Conservation (phyloP, 2,329 filamentous ascomycete genomes). For the Sarocladium strictum region DNA sequence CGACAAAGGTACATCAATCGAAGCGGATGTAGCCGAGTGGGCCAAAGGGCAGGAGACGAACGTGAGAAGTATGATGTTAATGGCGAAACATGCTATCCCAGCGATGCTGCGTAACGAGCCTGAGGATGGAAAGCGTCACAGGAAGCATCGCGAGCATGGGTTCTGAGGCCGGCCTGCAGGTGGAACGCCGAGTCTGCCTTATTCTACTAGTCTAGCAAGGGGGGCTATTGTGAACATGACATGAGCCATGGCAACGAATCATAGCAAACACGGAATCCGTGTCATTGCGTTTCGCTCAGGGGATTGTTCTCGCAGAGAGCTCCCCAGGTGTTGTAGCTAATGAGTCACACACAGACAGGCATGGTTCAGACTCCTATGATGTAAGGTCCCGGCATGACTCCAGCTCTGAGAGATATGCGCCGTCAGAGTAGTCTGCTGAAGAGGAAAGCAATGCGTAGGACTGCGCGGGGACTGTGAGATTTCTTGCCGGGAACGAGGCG, state of each 20-base stretch:
- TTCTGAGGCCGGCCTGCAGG: conserved; percentile 50
- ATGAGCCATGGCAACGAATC: conserved; percentile 44
- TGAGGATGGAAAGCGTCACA: conserved; percentile 27
- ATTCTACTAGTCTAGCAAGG: conserved; percentile 42
- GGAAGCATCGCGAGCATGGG: conserved; percentile 58
- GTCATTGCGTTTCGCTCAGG: conserved; percentile 45
- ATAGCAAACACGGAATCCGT: conserved; percentile 37
- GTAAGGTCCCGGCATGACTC: conserved; percentile 31
- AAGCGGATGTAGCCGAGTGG: conserved; percentile 55
- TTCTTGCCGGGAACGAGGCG: conserved; percentile 33
- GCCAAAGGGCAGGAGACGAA: conserved; percentile 53
- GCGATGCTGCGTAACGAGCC: conserved; percentile 48
- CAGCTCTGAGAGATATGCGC: conserved; percentile 29
- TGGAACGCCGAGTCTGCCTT: conserved; percentile 37
- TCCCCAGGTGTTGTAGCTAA: not conserved
- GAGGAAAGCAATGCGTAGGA: conserved; percentile 39
- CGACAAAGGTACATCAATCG: conserved; percentile 50
- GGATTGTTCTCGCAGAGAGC: conserved; percentile 4
- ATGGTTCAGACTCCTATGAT: conserved; percentile 45
- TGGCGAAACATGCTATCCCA: conserved; percentile 56
- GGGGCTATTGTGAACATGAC: conserved; percentile 47
- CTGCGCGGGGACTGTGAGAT: conserved; percentile 30
- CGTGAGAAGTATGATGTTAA: conserved; percentile 59
- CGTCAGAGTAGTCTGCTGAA: conserved; percentile 31
- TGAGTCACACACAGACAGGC: conserved; percentile 17